These are phyloP conservation scores for Eucalyptus coolabah DNA, from an alignment of 345 rosid genomes.

Conservation along the genomic window DNA sequence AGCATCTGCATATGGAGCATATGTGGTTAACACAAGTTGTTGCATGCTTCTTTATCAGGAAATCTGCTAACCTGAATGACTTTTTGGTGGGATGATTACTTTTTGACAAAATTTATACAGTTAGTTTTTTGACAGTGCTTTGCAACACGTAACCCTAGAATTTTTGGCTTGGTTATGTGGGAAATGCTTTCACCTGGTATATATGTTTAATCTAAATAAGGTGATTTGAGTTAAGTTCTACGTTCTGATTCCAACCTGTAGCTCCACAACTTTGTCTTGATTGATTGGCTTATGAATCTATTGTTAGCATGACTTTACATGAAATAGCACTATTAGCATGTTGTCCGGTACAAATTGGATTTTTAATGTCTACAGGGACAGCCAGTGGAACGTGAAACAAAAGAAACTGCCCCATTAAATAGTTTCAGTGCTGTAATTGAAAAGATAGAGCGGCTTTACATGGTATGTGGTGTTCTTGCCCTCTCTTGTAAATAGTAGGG, in stretches of 20 bases:
- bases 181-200: not conserved
- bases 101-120: not conserved
- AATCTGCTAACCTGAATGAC: not conserved
- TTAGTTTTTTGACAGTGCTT: not conserved
- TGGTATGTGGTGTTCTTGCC: slow-evolving; percentile 23
- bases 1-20: not conserved
- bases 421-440: slow-evolving; percentile 87
- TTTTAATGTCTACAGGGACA: slow-evolving; percentile 27
- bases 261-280: not conserved
- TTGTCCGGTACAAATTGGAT: not conserved
- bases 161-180: not conserved
- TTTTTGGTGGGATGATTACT: not conserved
- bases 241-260: not conserved
- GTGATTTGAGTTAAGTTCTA: not conserved
- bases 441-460: slow-evolving; percentile 94
- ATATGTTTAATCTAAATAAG: not conserved
- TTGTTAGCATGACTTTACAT: not conserved
- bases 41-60: not conserved
- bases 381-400: slow-evolving; percentile 27
- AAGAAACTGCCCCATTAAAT: slow-evolving; percentile 48
- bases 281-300: not conserved
- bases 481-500: not conserved
- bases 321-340: not conserved
- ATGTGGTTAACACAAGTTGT: not conserved
- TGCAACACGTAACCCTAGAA: not conserved